A percentile compares a stretch with the other conserved stretches of the same genome.
phyloP scores from a whole-genome alignment of 495 filamentous ascomycete genomes.

The Pseudomonodictys pantanalensis region DNA sequence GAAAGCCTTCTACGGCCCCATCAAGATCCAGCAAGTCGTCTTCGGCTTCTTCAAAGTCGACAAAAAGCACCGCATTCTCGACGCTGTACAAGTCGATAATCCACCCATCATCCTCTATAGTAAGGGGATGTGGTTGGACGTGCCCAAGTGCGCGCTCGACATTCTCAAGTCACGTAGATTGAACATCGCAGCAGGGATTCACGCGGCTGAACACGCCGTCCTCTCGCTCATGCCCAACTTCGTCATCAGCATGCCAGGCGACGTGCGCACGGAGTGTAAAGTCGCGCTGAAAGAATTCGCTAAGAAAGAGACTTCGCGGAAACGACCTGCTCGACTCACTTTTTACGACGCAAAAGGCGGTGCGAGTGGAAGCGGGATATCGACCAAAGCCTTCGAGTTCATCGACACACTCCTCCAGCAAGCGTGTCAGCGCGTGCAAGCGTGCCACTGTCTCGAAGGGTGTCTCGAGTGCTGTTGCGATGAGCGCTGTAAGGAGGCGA shows the following conservation, averaged over 20 bases:
- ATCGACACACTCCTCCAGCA: conserved; percentile 73
- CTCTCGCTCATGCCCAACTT: conserved; percentile 84
- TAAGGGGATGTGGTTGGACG: conserved; percentile 96
- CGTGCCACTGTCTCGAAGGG: conserved; percentile 68
- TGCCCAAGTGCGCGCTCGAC: conserved; percentile 73
- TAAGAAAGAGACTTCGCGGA: conserved; percentile 68
- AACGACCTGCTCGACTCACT: conserved; percentile 81
- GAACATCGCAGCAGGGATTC: conserved; percentile 85
- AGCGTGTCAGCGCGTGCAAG: conserved; percentile 73
- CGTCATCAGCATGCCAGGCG: conserved; percentile 79
- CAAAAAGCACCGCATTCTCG: conserved; percentile 75
- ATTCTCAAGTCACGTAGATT: conserved; percentile 69
- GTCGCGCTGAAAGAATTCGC: conserved; percentile 73
- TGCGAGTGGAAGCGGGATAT: conserved; percentile 76
- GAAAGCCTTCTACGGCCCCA: conserved; percentile 77
- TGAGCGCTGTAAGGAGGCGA: conserved; percentile 82
- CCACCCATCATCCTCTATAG: conserved; percentile 79
- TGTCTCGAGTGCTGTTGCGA: conserved; percentile 87
- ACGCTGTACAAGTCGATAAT: conserved; percentile 89
- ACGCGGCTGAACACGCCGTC: conserved; percentile 90
- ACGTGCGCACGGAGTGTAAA: conserved; percentile 95
- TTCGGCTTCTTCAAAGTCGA: conserved; percentile 98
- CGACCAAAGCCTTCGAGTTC: conserved; percentile 89
- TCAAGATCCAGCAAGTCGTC: conserved; percentile 78
- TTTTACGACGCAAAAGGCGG: conserved; percentile 96